Evolutionary conservation across 306 rosid genomes (phyloP).

Genomic region (Trifolium subterraneum): DNA sequence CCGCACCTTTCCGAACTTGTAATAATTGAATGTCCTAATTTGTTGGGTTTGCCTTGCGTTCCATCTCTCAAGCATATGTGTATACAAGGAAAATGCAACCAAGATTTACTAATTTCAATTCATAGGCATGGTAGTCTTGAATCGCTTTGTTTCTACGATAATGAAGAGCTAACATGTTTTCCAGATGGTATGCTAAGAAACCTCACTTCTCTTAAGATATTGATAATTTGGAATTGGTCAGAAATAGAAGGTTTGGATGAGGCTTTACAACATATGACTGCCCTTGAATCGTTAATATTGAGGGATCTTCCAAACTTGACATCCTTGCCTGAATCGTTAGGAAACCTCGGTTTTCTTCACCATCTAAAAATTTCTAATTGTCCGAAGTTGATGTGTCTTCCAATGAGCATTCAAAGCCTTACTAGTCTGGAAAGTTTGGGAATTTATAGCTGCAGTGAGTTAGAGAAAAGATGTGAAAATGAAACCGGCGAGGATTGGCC

Average conservation of each 20-base stretch:
- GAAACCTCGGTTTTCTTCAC: slow-evolving; percentile 16
- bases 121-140: slow-evolving; percentile 20
- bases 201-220: slow-evolving; percentile 28
- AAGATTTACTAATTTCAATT: slow-evolving; percentile 24
- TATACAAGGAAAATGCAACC: slow-evolving; percentile 2
- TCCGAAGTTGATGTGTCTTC: slow-evolving; percentile 25
- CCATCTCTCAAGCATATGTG: slow-evolving; percentile 12
- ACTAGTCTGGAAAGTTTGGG: neutral
- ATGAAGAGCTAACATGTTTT: slow-evolving; percentile 8
- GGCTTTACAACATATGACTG: slow-evolving; percentile 30
- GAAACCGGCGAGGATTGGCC: slow-evolving; percentile 33
- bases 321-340: slow-evolving; percentile 37
- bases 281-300: neutral
- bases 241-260: slow-evolving; percentile 27
- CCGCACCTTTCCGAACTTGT: neutral
- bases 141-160: neutral
- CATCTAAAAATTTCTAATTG: neutral
- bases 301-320: slow-evolving; percentile 2
- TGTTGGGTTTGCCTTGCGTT: slow-evolving; percentile 36
- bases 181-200: slow-evolving; percentile 38
- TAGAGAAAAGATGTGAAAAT: slow-evolving; percentile 21
- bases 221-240: slow-evolving; percentile 14
- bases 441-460: neutral
- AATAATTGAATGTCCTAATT: slow-evolving; percentile 27
- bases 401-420: slow-evolving; percentile 17